These are phyloP conservation scores for Mycosarcoma mackinlayi DNA, from an alignment of 1,284 basidiomycete genomes.

Conservation along the genomic window DNA sequence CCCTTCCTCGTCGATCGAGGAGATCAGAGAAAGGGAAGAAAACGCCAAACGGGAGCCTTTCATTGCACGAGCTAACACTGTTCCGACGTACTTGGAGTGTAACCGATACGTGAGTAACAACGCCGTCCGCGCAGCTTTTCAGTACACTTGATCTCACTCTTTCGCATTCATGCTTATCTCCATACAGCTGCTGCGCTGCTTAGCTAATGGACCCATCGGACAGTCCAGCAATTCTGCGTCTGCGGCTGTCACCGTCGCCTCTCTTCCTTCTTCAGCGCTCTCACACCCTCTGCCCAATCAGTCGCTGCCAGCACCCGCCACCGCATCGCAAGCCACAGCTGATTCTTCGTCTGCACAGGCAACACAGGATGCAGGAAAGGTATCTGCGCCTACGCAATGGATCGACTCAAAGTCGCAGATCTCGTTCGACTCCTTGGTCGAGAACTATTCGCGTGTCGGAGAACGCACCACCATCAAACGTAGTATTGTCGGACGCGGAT, in stretches of 20 bases:
- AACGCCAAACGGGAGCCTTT: slow-evolving; percentile 70
- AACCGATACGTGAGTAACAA: slow-evolving; percentile 77
- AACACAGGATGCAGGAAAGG: slow-evolving; percentile 7
- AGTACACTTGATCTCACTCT: not conserved
- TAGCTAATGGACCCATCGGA: slow-evolving; percentile 16
- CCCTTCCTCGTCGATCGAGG: slow-evolving; percentile 30
- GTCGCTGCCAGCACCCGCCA: slow-evolving; percentile 16
- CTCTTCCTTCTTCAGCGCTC: slow-evolving; percentile 20
- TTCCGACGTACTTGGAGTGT: slow-evolving; percentile 82
- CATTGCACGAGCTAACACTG: slow-evolving; percentile 83
- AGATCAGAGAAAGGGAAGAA: slow-evolving; percentile 38
- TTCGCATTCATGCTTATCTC: not conserved
- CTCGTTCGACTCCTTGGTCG: slow-evolving; percentile 84
- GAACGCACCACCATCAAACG: slow-evolving; percentile 89
- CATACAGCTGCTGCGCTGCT: slow-evolving; percentile 31
- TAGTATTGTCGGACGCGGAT: slow-evolving; percentile 87
- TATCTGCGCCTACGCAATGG: slow-evolving; percentile 11
- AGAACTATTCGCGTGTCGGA: slow-evolving; percentile 81
- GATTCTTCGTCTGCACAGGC: slow-evolving; percentile 13
- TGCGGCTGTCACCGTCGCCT: not conserved
- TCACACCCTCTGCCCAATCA: slow-evolving; percentile 47
- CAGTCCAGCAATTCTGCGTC: slow-evolving; percentile 20
- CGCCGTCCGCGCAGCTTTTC: not conserved
- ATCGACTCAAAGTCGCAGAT: slow-evolving; percentile 83
- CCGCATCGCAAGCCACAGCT: slow-evolving; percentile 1